A percentile compares a stretch with the other conserved stretches of the same genome.
Evolutionary conservation across 2,329 filamentous ascomycete species (phyloP).

Genomic region (Teratosphaeria pseudoeucalypti): DNA sequence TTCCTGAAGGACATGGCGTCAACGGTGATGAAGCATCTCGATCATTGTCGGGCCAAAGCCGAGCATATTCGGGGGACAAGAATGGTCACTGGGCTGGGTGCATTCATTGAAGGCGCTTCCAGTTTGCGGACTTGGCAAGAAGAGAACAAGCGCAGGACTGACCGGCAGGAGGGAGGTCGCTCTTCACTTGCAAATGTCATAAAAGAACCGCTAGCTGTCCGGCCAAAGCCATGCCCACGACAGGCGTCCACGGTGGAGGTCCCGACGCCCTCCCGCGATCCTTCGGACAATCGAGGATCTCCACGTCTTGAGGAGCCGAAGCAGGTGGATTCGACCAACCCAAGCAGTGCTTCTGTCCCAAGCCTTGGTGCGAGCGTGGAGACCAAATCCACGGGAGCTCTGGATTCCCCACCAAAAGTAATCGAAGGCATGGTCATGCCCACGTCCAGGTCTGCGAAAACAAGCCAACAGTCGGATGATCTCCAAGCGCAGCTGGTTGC

Average conservation of each 20-base stretch:
- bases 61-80: constrained; percentile 44
- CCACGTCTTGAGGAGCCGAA: neutral
- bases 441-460: neutral
- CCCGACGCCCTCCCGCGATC: neutral
- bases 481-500: constrained; percentile 4
- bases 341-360: neutral
- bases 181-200: neutral
- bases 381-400: neutral
- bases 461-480: constrained; percentile 1
- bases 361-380: neutral
- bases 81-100: constrained; percentile 42
- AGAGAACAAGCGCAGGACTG: neutral
- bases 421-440: neutral
- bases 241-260: neutral
- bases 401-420: neutral
- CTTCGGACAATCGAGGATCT: neutral
- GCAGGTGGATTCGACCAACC: neutral
- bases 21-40: constrained; percentile 53
- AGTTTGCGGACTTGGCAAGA: constrained; percentile 4
- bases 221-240: neutral
- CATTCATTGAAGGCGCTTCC: constrained; percentile 6
- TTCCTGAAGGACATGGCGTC: constrained; percentile 49
- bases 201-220: neutral
- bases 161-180: neutral
- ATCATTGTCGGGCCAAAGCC: constrained; percentile 42